Evolutionary conservation across 495 filamentous ascomycete species (phyloP).

Genomic region (Elaphomyces granulatus): DNA sequence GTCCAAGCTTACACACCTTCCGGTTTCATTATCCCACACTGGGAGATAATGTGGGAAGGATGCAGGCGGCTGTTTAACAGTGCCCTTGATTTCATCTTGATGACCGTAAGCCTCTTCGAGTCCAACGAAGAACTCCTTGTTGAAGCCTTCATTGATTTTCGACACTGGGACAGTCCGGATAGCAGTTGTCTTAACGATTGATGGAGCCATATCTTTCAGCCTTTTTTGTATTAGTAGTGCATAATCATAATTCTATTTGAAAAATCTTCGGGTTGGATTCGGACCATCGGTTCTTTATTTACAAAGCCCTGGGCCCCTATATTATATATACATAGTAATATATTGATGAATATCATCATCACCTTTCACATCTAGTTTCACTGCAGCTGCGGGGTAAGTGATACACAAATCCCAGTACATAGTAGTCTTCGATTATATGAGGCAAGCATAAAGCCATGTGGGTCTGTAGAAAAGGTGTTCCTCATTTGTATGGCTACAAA

Average conservation of each 20-base stretch:
- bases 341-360: too few relatives aligned
- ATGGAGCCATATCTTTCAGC: constrained; percentile 36
- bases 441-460: too few relatives aligned
- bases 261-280: too few relatives aligned
- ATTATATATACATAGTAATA: too few relatives aligned
- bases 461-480: too few relatives aligned
- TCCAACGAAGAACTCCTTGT: constrained; percentile 47
- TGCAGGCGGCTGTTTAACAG: constrained; percentile 32
- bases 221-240: neutral
- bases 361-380: too few relatives aligned
- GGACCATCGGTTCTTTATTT: too few relatives aligned
- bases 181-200: constrained; percentile 31
- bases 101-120: constrained; percentile 33
- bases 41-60: constrained; percentile 63
- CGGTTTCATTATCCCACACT: constrained; percentile 49
- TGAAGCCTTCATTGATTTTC: constrained; percentile 33
- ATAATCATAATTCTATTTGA: neutral
- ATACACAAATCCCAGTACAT: too few relatives aligned
- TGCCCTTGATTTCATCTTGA: constrained; percentile 30
- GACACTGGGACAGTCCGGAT: constrained; percentile 22
- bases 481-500: too few relatives aligned
- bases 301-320: too few relatives aligned
- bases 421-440: too few relatives aligned
- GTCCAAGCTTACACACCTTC: constrained; percentile 18
- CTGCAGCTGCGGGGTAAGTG: too few relatives aligned